Evolutionary conservation across 805 yeast species (phyloP).

Genomic region (Kregervanrija delftensis): DNA sequence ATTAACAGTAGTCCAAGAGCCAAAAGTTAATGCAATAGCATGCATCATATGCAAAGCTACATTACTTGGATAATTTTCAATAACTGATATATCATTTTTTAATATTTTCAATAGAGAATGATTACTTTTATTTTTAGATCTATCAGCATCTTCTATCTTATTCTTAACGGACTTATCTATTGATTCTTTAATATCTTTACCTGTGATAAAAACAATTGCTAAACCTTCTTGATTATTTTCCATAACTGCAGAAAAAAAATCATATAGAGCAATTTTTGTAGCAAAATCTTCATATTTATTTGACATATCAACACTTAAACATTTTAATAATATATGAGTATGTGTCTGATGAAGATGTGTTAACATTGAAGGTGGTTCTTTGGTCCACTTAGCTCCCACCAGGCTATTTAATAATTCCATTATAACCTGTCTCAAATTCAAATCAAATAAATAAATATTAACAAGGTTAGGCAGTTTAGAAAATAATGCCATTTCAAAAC

Average conservation of each 20-base stretch:
- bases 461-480: conserved; percentile 49
- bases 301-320: conserved; percentile 54
- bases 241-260: conserved; percentile 61
- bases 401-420: conserved; percentile 51
- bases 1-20: conserved; percentile 67
- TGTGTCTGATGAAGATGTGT: conserved; percentile 70
- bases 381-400: conserved; percentile 49
- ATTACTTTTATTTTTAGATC: conserved; percentile 8
- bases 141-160: conserved; percentile 7
- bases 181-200: conserved; percentile 37
- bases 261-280: conserved; percentile 50
- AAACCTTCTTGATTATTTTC: conserved; percentile 72
- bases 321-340: conserved; percentile 52
- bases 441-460: conserved; percentile 45
- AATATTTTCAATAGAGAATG: conserved; percentile 49
- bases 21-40: conserved; percentile 66
- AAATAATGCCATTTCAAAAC: conserved; percentile 58
- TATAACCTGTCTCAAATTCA: conserved; percentile 41
- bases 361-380: conserved; percentile 67
- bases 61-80: conserved; percentile 50
- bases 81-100: conserved; percentile 45
- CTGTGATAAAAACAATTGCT: conserved; percentile 61
- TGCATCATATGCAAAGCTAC: conserved; percentile 65
- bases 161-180: conserved; percentile 9
- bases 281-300: conserved; percentile 46